A percentile compares a stretch with the other conserved stretches of the same genome.
phyloP scores from a whole-genome alignment of 2,329 filamentous ascomycete genomes.

The Lizonia empirigonia region DNA sequence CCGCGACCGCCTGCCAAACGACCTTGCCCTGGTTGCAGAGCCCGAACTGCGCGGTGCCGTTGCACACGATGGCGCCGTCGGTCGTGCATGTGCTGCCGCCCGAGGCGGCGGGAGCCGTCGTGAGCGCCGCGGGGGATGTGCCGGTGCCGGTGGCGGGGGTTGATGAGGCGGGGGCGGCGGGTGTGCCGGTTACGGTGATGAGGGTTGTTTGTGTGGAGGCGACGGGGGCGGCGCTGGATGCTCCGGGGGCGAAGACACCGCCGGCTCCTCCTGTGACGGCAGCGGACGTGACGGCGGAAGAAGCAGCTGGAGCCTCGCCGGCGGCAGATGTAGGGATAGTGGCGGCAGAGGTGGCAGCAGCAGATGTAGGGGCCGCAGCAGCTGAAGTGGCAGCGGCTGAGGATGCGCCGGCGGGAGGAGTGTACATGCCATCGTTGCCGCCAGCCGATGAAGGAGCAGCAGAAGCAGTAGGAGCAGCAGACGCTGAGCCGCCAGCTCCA shows the following conservation, averaged over 20 bases:
- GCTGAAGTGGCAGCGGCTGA: conserved; percentile 6
- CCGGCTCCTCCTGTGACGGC: conserved; percentile 29
- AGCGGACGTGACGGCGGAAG: conserved; percentile 8
- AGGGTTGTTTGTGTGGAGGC: conserved; percentile 38
- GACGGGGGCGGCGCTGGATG: conserved; percentile 27
- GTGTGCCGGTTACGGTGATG: conserved; percentile 33
- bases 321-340: neutral
- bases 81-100: conserved; percentile 28
- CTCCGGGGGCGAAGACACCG: conserved; percentile 42
- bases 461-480: no score
- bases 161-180: conserved; percentile 10
- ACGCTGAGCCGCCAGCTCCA: no score
- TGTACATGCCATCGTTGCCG: conserved; percentile 15
- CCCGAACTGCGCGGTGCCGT: conserved; percentile 49
- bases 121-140: conserved; percentile 14
- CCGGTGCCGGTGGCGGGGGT: conserved; percentile 17
- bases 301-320: conserved; percentile 1
- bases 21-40: conserved; percentile 52
- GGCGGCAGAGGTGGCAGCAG: conserved; percentile 7
- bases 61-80: conserved; percentile 50
- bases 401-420: conserved; percentile 13
- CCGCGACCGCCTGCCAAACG: conserved; percentile 50
- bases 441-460: conserved; percentile 24
- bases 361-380: conserved; percentile 10
- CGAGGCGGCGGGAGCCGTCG: conserved; percentile 4